phyloP scores from a whole-genome alignment of 2,329 filamentous ascomycete species.

The Pestalotiopsis sp. region DNA sequence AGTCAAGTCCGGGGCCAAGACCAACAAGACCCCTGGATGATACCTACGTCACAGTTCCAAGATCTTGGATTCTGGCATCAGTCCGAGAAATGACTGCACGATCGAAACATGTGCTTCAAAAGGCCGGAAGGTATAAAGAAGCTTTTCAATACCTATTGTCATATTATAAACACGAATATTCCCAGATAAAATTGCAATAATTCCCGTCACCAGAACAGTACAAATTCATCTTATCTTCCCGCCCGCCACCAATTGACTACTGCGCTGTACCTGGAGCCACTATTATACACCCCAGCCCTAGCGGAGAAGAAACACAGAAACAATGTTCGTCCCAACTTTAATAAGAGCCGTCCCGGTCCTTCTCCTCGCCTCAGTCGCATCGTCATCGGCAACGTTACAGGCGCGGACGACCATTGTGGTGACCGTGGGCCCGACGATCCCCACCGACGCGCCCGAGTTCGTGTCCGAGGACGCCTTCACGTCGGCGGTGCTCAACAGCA shows the following conservation, averaged over 20 bases:
- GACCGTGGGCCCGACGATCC: slow-evolving; percentile 23
- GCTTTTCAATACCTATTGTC: not conserved
- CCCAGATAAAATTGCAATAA: not conserved
- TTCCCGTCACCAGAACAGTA: not conserved
- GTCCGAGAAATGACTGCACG: not conserved
- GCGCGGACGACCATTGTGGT: slow-evolving; percentile 27
- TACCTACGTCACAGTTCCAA: not conserved
- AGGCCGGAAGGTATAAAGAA: not conserved
- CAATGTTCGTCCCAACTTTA: not conserved
- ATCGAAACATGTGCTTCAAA: not conserved
- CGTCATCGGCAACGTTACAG: not conserved
- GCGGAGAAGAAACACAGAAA: not conserved
- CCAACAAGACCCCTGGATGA: not conserved
- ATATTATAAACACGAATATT: not conserved
- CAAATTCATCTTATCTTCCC: not conserved
- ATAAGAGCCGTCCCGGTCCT: not conserved
- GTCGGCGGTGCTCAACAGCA: slow-evolving; percentile 61
- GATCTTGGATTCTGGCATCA: not conserved
- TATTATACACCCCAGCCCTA: not conserved
- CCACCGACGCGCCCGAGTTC: slow-evolving; percentile 31
- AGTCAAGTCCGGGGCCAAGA: not conserved
- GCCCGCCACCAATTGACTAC: not conserved
- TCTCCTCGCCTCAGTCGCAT: not conserved
- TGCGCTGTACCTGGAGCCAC: not conserved
- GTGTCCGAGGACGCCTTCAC: slow-evolving; percentile 39